phyloP scores from a whole-genome alignment of 2,329 filamentous ascomycete species.

The Cercospora sp. region DNA sequence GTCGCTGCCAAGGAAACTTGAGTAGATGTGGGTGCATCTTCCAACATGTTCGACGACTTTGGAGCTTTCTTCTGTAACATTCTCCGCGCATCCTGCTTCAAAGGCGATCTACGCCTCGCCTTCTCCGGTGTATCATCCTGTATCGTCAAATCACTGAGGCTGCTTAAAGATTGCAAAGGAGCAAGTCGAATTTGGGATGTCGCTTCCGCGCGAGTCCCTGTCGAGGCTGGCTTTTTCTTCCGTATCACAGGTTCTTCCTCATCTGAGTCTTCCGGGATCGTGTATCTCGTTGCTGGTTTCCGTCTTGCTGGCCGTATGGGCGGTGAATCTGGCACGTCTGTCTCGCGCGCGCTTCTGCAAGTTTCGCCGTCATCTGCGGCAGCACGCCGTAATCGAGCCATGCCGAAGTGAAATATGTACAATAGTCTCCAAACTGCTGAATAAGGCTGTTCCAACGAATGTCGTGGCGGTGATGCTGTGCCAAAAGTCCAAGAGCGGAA shows the following conservation, averaged over 20 bases:
- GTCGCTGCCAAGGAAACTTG: too few species aligned
- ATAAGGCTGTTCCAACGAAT: background rate
- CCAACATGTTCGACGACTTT: background rate
- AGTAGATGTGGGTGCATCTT: background rate
- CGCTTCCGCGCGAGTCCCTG: background rate
- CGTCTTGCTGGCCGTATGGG: constrained; percentile 3
- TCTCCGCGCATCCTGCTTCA: constrained; percentile 4
- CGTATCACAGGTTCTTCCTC: constrained; percentile 14
- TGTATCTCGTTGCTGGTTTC: constrained; percentile 9
- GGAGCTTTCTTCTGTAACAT: background rate
- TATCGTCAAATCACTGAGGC: constrained; percentile 11
- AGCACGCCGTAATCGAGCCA: background rate
- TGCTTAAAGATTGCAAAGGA: constrained; percentile 20
- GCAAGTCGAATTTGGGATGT: constrained; percentile 23
- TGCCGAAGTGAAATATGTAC: constrained; percentile 1
- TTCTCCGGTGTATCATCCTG: constrained; percentile 17
- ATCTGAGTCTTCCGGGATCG: constrained; percentile 21
- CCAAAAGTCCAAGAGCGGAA: background rate
- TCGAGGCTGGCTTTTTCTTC: background rate
- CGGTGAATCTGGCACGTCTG: background rate
- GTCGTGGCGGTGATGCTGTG: background rate
- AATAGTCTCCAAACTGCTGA: background rate
- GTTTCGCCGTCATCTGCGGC: background rate
- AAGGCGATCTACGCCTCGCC: constrained; percentile 4
- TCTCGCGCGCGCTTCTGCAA: background rate